Conservation (phyloP, 805 yeast species). For the Limtongozyma cylindracea region DNA sequence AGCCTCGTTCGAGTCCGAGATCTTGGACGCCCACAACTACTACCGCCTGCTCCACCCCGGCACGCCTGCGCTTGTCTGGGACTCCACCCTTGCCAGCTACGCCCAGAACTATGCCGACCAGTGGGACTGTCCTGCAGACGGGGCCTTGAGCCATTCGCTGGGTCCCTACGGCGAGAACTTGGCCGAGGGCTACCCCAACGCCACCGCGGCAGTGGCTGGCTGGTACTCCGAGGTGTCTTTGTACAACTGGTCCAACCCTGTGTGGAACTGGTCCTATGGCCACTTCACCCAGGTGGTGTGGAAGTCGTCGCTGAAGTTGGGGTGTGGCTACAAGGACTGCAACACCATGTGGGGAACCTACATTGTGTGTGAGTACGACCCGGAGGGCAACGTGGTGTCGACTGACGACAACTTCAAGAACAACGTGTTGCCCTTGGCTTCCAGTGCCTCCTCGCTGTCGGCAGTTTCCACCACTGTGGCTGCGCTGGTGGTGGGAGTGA, state of each 20-base stretch:
- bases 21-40: slow-evolving; percentile 35
- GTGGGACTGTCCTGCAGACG: slow-evolving; percentile 24
- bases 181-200: slow-evolving; percentile 12
- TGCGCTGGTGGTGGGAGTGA: too few relatives aligned
- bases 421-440: too few relatives aligned
- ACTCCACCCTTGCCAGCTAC: slow-evolving; percentile 17
- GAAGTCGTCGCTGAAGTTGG: slow-evolving; percentile 32
- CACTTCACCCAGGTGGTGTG: slow-evolving; percentile 72
- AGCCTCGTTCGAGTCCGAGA: too few relatives aligned
- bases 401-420: too few relatives aligned
- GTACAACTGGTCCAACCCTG: too few relatives aligned
- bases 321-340: slow-evolving; percentile 53
- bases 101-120: slow-evolving; percentile 20
- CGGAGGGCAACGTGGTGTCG: slow-evolving; percentile 52
- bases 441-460: too few relatives aligned
- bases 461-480: too few relatives aligned
- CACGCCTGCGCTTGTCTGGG: slow-evolving; percentile 30
- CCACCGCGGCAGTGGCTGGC: slow-evolving; percentile 3
- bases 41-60: slow-evolving; percentile 27
- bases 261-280: too few relatives aligned
- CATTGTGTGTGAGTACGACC: slow-evolving; percentile 48
- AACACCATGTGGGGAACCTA: slow-evolving; percentile 17
- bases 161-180: slow-evolving; percentile 6
- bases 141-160: slow-evolving; percentile 2
- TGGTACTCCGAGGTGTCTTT: slow-evolving; percentile 3